Base-by-base conservation (phyloP, 164 flowering plant genomes). In the Akebia trifoliata region DNA sequence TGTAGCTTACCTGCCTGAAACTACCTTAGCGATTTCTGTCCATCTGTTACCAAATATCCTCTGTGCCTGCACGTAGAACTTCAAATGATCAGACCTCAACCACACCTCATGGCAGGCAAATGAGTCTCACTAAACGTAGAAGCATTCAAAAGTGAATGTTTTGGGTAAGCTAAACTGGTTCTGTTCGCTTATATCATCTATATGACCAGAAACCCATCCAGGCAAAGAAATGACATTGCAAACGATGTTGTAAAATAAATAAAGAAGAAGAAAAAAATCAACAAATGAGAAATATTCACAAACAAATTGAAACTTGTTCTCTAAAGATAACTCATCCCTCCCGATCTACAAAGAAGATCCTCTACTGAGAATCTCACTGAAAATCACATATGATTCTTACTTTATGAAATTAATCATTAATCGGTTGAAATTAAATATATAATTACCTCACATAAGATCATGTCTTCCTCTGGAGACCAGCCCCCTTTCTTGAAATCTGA, bases 21-120 rank as follows among this genome's bases (percentile, higher is more conserved):
- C 98, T 69, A 92, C 95, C 77, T 92, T 92, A 17, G 98, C 96
- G 55, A 92, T 92, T 65, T 89, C 98, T 57, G 98, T 92, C 96
- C 98, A 92, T 67, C 89, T 79, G 68, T 92, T 92, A 21, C 98
- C 98, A 76, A 77, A 92, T 52, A 92, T 76, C 72, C 74, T 83
- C 59, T 92, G 98, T 32, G 98, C 96, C 98, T 92, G 90, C 68
- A 76, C 35, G 66, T 38, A 37, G n/a, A 64, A 14, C 25, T 31
- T 44, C 29, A 29, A 47, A 31, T 40, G 21, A 60, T 70, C 34
- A 69, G 66, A 28, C 47, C 25, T 42, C 6, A 48, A 26, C 29
- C 51, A 29, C 48, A 55, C 1, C 20, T 42, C 47, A 35, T 55
- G 24, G 57, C 30, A 9, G 3, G 24, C 29, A 48, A 50, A 60